Conservation (phyloP, 2,329 filamentous ascomycete genomes). For the Cryphonectria carpinicola region DNA sequence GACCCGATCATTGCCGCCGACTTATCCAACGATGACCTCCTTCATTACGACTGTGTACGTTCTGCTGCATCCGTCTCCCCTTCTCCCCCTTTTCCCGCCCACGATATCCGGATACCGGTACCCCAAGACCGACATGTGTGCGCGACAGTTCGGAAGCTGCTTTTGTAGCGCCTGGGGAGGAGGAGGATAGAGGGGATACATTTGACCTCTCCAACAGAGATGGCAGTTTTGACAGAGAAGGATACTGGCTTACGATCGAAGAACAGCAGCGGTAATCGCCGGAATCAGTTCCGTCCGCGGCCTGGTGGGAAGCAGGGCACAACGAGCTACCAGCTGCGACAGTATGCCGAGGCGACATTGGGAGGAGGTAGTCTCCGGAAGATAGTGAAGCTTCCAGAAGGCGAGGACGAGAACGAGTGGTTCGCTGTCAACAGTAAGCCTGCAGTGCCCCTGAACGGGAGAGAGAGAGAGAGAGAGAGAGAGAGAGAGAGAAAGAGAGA, state of each 20-base stretch:
- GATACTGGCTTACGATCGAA: conserved; percentile 12
- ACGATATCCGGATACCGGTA: conserved; percentile 35
- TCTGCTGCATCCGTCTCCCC: conserved; percentile 43
- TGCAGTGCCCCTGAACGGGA: not conserved
- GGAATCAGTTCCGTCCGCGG: conserved; percentile 89
- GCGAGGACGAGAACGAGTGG: conserved; percentile 98
- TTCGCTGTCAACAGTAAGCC: conserved; percentile 88
- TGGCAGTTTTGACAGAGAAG: not conserved
- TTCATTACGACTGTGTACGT: conserved; percentile 84
- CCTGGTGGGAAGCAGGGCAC: conserved; percentile 82
- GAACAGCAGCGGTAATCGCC: conserved; percentile 78
- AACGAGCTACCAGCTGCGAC: conserved; percentile 86
- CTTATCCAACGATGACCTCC: conserved; percentile 63
- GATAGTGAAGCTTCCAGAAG: conserved; percentile 94
- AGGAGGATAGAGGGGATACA: not conserved
- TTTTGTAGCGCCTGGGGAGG: not conserved
- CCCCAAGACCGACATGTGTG: not conserved
- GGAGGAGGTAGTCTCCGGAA: conserved; percentile 94
- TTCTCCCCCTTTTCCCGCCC: conserved; percentile 38
- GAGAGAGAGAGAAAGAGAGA: no score
- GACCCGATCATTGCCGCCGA: not conserved
- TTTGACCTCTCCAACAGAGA: not conserved
- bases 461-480: no score
- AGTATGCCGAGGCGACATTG: conserved; percentile 96
- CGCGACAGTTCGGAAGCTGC: not conserved